Base-by-base conservation (phyloP, 2,329 filamentous ascomycete genomes). In the Diaporthe velutina region DNA sequence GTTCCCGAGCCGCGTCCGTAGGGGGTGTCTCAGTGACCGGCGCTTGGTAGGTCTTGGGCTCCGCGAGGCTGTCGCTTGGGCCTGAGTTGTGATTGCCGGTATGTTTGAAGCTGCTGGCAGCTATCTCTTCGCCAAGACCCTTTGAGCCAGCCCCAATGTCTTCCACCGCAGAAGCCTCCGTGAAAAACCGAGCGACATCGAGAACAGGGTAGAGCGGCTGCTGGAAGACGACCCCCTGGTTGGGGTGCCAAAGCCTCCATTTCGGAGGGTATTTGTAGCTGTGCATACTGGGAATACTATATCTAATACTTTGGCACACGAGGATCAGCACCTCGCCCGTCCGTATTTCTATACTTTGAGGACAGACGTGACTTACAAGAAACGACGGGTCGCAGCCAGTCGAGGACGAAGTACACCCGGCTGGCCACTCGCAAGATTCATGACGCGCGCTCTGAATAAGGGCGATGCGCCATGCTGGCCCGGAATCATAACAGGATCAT, bases 201-300 rank as follows among this genome's bases (percentile, higher is more conserved):
- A 81, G 76, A 25, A 74, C 74, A 3, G 79, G 80, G 70, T 79
- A 80, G 22, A 78, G 73, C 2, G 77, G 77, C n/a, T 67, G 76
- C 42, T 71, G 77, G 75, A 86, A 86, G 3, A 84, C 80, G 70
- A 86, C 82, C 50, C 84, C 84, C 71, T 81, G 79, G n/a, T 77
- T 80, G 6, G 82, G 80, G 70, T 81, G 80, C 85, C 85, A 87
- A 38, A 82, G 77, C 66, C 80, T 80, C 61, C 77, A 78, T 45
- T 75, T 75, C 6, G 75, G 54, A 64, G 75, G 67, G 6, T 66
- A 55, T 40, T 66, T 71, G 35, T 68, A 33, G 28, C 58, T 40
- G 45, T 50, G 72, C 78, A 79, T 79, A 40, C 33, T 79, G 50
- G 25, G 13, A 28, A 13, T 25, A n/a, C 6, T 61, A 70, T 58